Percentiles rank a stretch among this genome's conserved stretches.
phyloP scores from a whole-genome alignment of 805 yeast genomes.

The Starmerella potacharoeniae region DNA sequence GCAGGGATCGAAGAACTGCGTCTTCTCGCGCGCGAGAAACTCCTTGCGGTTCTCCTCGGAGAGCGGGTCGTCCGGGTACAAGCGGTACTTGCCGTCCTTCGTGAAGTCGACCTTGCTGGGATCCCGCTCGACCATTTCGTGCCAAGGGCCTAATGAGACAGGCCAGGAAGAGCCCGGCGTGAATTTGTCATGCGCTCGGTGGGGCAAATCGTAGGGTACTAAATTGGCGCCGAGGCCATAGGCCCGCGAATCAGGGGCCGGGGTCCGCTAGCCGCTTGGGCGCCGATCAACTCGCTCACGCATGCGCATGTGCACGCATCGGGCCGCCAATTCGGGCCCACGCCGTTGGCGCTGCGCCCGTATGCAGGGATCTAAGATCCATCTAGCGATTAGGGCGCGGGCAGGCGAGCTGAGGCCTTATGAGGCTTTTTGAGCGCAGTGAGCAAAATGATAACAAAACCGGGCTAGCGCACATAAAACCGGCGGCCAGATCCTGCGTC shows the following conservation, averaged over 20 bases:
- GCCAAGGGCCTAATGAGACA: not conserved
- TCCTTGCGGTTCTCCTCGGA: conserved; percentile 53
- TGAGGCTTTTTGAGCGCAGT: conserved; percentile 1
- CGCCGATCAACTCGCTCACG: not conserved
- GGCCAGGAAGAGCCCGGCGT: no score
- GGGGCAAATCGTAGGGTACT: no score
- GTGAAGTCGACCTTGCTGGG: conserved; percentile 44
- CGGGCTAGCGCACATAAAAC: not conserved
- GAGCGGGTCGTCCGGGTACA: conserved; percentile 83
- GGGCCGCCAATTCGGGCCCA: not conserved
- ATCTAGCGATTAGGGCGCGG: not conserved
- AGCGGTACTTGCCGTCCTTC: conserved; percentile 48
- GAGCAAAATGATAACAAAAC: not conserved
- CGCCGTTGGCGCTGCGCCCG: not conserved
- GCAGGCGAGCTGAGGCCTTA: not conserved
- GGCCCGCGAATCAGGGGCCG: no score
- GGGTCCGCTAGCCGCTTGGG: no score
- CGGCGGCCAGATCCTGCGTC: not conserved
- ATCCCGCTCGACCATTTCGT: conserved; percentile 25
- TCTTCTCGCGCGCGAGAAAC: conserved; percentile 65
- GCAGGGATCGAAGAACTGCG: conserved; percentile 87
- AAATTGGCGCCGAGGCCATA: no score
- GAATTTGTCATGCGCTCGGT: no score
- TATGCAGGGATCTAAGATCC: not conserved
- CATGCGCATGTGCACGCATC: not conserved